phyloP scores from a whole-genome alignment of 805 yeast genomes.

The Candida peoriensis region DNA sequence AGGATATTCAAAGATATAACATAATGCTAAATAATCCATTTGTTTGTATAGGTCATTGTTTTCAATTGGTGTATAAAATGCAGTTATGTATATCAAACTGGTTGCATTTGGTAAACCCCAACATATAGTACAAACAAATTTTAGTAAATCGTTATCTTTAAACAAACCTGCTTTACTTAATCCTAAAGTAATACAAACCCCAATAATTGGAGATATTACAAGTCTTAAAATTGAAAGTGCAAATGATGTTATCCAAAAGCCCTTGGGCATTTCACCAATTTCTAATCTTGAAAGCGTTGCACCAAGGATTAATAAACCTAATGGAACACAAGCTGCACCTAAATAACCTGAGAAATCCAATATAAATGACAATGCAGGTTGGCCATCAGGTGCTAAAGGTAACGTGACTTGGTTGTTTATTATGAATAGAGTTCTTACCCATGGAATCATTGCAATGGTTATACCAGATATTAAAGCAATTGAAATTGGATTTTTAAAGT shows the following conservation, averaged over 20 bases:
- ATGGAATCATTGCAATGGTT: constrained; percentile 77
- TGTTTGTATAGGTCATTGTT: constrained; percentile 13
- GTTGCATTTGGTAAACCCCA: constrained; percentile 91
- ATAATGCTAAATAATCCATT: constrained; percentile 22
- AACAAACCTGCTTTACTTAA: constrained; percentile 66
- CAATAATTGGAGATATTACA: constrained; percentile 75
- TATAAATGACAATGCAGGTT: constrained; percentile 80
- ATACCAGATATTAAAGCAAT: constrained; percentile 62
- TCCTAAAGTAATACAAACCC: constrained; percentile 59
- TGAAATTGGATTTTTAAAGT: constrained; percentile 70
- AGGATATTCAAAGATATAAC: constrained; percentile 21
- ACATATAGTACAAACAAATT: constrained; percentile 70
- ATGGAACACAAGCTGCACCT: constrained; percentile 86
- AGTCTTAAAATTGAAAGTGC: constrained; percentile 54
- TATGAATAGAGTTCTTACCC: constrained; percentile 73
- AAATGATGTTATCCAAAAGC: constrained; percentile 43
- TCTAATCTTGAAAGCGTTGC: constrained; percentile 80
- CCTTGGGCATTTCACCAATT: constrained; percentile 40
- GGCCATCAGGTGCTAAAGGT: constrained; percentile 77
- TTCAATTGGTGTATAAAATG: constrained; percentile 65
- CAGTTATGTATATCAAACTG: constrained; percentile 79
- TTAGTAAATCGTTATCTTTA: constrained; percentile 45
- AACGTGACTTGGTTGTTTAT: constrained; percentile 37
- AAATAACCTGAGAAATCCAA: constrained; percentile 78
- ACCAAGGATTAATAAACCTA: constrained; percentile 80